Base-by-base conservation (phyloP, 164 flowering plant species). In the Cinnamomum chago region DNA sequence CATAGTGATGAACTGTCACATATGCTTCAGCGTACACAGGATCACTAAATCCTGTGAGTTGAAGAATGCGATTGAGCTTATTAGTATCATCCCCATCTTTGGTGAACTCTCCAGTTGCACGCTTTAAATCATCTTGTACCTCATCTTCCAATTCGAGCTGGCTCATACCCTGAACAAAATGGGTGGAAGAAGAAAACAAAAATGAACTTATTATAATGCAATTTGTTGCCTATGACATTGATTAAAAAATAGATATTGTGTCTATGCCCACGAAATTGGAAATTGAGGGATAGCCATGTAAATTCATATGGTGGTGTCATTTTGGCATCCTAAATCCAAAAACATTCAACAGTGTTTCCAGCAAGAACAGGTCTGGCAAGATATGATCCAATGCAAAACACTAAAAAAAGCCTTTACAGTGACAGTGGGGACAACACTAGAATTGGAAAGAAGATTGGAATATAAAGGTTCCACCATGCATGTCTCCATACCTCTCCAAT, bases 21-120 rank as follows among this genome's bases (percentile, higher is more conserved):
- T 88, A 95, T 51, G 99, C 99, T 82, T 95, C 99, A 73, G 99
- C 98, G 87, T 95, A 95, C 7, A 95, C 99, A 40, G 98, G 99
- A 79, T 95, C 99, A 80, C 99, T 95, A 65, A 95, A 95, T 76
- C 98, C 99, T 20, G 99, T 95, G 72, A 95, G 94, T 75, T 95
- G 99, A 82, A 95, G 95, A 82, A 95, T 90, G 78, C 98, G 96
- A 66, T 90, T 95, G 25, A 95, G 89, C 76, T 90, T 95, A 76
- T 93, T 93, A 12, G 92, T 92, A 86, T 93, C 97, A 83, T 95
- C 95, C 58, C 83, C 87, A 71, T 93, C 99, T 81, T 89, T 92
- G 15, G 79, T 85, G 79, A 95, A 95, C 80, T 93, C 98, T 75
- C 99, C 99, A 70, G 99, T 95, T n/a, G 99, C 99, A 79, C 99